Conservation (phyloP, 192 early-diverging fungal genomes). For the Phycomyces nitens region DNA sequence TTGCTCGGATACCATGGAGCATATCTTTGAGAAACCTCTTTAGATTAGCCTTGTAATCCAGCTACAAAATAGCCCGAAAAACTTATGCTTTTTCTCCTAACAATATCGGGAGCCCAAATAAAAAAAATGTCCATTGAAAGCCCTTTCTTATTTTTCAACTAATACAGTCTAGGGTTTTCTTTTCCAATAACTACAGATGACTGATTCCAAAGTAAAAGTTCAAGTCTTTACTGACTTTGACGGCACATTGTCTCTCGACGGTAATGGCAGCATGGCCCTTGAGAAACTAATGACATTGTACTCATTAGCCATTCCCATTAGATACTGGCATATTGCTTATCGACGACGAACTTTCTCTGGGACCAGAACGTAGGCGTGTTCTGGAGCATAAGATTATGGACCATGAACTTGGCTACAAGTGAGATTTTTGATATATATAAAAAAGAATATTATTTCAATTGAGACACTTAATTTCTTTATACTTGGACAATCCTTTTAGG, state of each 20-base stretch:
- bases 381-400: constrained; percentile 41
- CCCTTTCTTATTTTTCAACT: too few species aligned
- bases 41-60: too few species aligned
- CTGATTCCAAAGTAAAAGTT: constrained; percentile 29
- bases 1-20: too few species aligned
- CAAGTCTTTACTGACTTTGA: constrained; percentile 56
- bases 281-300: not conserved
- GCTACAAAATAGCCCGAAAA: too few species aligned
- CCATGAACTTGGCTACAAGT: constrained; percentile 44
- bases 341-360: constrained; percentile 42
- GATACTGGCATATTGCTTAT: constrained; percentile 51
- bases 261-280: constrained; percentile 8
- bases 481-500: constrained; percentile 7
- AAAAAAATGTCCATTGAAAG: too few species aligned
- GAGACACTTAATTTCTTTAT: not conserved
- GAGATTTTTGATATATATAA: constrained; percentile 2
- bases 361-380: constrained; percentile 33
- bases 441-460: not conserved
- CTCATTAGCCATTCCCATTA: not conserved
- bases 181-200: constrained; percentile 1
- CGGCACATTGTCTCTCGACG: constrained; percentile 47
- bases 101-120: too few species aligned
- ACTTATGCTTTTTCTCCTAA: too few species aligned
- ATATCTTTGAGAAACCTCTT: too few species aligned
- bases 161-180: not conserved